A percentile compares a stretch with the other conserved stretches of the same genome.
Conservation (phyloP, 192 early-diverging fungal species). For the Coemansia reversa region DNA sequence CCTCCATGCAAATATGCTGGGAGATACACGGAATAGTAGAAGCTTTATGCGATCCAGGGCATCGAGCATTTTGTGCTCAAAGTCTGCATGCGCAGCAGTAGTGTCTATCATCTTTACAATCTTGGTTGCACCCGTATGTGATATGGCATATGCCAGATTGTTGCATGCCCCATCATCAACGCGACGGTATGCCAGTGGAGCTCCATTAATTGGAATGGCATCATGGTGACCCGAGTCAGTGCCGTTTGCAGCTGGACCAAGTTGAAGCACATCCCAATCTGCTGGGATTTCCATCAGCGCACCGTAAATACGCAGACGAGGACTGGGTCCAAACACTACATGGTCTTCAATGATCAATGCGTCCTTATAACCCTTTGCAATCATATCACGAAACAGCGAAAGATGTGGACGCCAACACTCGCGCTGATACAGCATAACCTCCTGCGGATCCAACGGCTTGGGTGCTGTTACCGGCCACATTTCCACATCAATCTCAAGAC, state of each 20-base stretch:
- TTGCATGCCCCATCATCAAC: slow-evolving; percentile 54
- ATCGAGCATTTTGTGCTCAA: slow-evolving; percentile 46
- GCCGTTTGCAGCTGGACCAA: slow-evolving; percentile 42
- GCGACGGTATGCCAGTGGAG: slow-evolving; percentile 33
- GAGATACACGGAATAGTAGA: slow-evolving; percentile 46
- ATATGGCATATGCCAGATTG: slow-evolving; percentile 51
- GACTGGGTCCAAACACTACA: slow-evolving; percentile 42
- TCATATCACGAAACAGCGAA: slow-evolving; percentile 43
- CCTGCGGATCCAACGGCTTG: slow-evolving; percentile 28
- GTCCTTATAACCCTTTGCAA: slow-evolving; percentile 33
- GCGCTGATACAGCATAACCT: slow-evolving; percentile 41
- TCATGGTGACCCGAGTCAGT: slow-evolving; percentile 52
- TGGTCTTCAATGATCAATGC: slow-evolving; percentile 53
- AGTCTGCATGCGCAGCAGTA: slow-evolving; percentile 45
- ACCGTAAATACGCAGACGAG: slow-evolving; percentile 41
- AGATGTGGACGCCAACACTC: slow-evolving; percentile 53
- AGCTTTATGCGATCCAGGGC: slow-evolving; percentile 39
- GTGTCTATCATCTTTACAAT: slow-evolving; percentile 35
- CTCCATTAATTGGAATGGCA: slow-evolving; percentile 32
- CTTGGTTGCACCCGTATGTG: slow-evolving; percentile 42
- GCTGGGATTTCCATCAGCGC: slow-evolving; percentile 40
- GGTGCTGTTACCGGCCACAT: slow-evolving; percentile 41
- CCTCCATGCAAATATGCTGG: slow-evolving; percentile 45
- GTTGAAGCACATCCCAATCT: slow-evolving; percentile 52
- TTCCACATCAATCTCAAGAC: slow-evolving; percentile 32